These are phyloP conservation scores for Trypanosoma melophagium DNA, from an alignment of 208 protist species.

Conservation along the genomic window DNA sequence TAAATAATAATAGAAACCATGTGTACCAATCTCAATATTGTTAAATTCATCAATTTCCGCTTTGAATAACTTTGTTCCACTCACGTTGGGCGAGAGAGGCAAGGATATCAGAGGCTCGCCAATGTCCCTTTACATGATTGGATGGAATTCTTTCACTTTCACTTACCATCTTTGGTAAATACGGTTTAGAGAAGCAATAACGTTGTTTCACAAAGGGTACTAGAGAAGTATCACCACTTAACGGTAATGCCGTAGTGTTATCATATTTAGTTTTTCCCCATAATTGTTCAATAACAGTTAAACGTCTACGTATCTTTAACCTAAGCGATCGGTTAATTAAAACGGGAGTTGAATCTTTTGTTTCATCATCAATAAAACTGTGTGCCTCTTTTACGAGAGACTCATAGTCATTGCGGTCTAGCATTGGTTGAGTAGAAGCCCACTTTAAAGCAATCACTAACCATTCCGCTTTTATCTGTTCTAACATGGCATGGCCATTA, in stretches of 20 bases:
- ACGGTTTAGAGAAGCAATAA: slow-evolving; percentile 1
- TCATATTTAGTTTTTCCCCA: slow-evolving; percentile 5
- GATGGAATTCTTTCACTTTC: background rate
- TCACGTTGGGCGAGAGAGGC: slow-evolving; percentile 11
- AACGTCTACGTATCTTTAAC: slow-evolving; percentile 13
- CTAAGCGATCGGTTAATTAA: background rate
- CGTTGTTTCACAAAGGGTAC: slow-evolving; percentile 21
- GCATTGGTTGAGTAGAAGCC: slow-evolving; percentile 12
- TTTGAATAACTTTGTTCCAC: slow-evolving; percentile 17
- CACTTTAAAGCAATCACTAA: slow-evolving; percentile 28
- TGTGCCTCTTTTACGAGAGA: slow-evolving; percentile 22
- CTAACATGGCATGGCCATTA: background rate
- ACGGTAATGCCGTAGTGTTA: background rate
- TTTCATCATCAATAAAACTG: background rate
- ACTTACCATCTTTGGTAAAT: slow-evolving; percentile 1
- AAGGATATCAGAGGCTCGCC: slow-evolving; percentile 6
- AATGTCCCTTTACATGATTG: background rate
- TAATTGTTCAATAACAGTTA: slow-evolving; percentile 10
- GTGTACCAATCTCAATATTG: background rate
- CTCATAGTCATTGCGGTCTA: slow-evolving; percentile 13
- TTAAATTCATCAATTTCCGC: background rate
- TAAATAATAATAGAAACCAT: background rate
- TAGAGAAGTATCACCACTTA: slow-evolving; percentile 1
- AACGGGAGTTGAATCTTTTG: background rate
- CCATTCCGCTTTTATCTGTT: slow-evolving; percentile 17